phyloP scores from a whole-genome alignment of 2,329 filamentous ascomycete species.

The Helminthosporium solani region DNA sequence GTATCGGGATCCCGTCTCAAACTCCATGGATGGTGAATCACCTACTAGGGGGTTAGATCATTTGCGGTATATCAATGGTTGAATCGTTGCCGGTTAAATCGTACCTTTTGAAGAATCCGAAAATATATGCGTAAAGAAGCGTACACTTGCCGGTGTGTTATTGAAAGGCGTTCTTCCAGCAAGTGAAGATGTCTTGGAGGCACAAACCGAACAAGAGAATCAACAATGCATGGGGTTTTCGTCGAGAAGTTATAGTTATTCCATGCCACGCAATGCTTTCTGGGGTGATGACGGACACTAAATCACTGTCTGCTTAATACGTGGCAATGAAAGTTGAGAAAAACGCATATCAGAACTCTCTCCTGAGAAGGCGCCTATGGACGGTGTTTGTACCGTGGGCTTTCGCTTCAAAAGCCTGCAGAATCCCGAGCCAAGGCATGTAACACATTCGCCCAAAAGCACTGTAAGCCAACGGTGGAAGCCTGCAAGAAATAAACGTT shows the following conservation, averaged over 20 bases:
- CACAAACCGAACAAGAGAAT: background rate
- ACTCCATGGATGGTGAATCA: conserved; percentile 15
- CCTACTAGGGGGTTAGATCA: conserved; percentile 3
- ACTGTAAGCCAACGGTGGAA: background rate
- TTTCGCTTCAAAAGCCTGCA: background rate
- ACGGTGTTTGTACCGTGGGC: background rate
- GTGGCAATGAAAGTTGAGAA: background rate
- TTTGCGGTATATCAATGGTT: background rate
- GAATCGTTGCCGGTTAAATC: background rate
- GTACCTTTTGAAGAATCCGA: background rate
- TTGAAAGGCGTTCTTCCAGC: background rate
- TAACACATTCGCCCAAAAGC: background rate
- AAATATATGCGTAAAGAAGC: background rate
- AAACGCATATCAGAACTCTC: background rate
- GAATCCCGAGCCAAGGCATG: background rate
- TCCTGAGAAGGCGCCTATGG: background rate
- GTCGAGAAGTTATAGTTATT: background rate
- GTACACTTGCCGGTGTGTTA: background rate
- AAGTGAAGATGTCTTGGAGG: background rate
- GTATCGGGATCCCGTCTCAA: conserved; percentile 9
- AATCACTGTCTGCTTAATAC: background rate
- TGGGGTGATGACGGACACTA: too few relatives aligned
- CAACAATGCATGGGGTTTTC: background rate
- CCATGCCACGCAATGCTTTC: background rate
- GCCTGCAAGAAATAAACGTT: background rate